phyloP scores from a whole-genome alignment of 2,329 filamentous ascomycete species.

The Westerdykella sp. region DNA sequence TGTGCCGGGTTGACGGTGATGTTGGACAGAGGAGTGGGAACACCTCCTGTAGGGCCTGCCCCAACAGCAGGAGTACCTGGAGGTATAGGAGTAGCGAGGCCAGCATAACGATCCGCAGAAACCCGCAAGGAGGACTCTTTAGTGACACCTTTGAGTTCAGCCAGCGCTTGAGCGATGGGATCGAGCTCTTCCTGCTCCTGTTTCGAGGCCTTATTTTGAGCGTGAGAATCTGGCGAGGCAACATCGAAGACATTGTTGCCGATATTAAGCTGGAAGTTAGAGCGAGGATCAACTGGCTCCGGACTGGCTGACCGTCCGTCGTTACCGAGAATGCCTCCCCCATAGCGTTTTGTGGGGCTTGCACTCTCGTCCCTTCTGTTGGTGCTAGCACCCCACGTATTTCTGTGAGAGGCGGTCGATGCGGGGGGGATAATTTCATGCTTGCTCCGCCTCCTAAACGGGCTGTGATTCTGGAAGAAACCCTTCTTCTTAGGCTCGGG shows the following conservation, averaged over 20 bases:
- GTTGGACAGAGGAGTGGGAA: constrained; percentile 42
- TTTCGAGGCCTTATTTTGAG: constrained; percentile 42
- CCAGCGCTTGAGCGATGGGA: constrained; percentile 85
- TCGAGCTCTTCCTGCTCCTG: constrained; percentile 61
- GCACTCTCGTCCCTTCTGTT: constrained; percentile 37
- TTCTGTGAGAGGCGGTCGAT: constrained; percentile 38
- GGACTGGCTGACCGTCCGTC: constrained; percentile 41
- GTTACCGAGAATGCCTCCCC: constrained; percentile 24
- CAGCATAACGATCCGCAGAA: constrained; percentile 92
- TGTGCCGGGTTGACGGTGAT: constrained; percentile 49
- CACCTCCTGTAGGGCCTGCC: constrained; percentile 36
- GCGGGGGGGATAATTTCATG: constrained; percentile 53
- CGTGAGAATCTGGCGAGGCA: constrained; percentile 60
- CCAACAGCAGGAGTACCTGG: constrained; percentile 36
- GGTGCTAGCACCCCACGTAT: constrained; percentile 48
- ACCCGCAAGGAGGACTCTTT: constrained; percentile 79
- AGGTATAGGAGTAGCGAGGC: constrained; percentile 73
- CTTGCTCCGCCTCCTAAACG: constrained; percentile 87
- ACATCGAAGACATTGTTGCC: constrained; percentile 96
- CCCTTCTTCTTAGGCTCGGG: constrained; percentile 67
- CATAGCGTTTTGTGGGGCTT: constrained; percentile 40
- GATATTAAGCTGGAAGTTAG: constrained; percentile 87
- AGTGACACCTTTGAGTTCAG: constrained; percentile 79
- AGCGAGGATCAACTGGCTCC: constrained; percentile 84
- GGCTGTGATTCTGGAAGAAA: constrained; percentile 89